Conservation (phyloP, 306 rosid genomes). For the Vachellia pachyceras region DNA sequence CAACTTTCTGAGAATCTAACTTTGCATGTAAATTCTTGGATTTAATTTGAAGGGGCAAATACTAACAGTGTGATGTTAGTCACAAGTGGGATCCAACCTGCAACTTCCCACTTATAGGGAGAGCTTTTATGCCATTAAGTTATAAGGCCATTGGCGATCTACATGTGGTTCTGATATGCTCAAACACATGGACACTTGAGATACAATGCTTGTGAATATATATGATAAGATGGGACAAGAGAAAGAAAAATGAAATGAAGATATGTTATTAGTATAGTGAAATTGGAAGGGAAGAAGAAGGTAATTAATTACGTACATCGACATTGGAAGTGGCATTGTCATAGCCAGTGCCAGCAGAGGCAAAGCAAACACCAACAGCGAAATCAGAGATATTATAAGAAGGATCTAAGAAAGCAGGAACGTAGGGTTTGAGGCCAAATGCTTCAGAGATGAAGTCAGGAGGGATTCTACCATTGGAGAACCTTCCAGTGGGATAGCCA, state of each 20-base stretch:
- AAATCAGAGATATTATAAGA: conserved; percentile 53
- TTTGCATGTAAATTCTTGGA: background rate
- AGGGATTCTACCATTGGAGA: conserved; percentile 63
- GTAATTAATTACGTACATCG: conserved; percentile 34
- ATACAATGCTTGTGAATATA: background rate
- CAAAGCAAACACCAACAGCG: conserved; percentile 73
- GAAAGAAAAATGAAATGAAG: background rate
- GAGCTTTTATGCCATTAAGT: no score
- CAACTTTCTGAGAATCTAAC: background rate
- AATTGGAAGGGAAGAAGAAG: background rate
- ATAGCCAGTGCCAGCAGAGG: conserved; percentile 72
- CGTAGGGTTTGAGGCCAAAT: conserved; percentile 52
- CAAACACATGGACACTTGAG: background rate
- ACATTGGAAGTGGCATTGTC: conserved; percentile 66
- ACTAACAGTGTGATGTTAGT: no score
- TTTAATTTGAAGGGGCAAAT: no score
- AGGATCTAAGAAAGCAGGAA: conserved; percentile 73
- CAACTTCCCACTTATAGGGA: no score
- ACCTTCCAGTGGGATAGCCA: conserved; percentile 58
- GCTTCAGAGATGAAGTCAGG: conserved; percentile 66
- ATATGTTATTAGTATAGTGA: no score
- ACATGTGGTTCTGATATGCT: background rate
- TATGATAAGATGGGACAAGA: background rate
- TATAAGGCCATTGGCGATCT: background rate
- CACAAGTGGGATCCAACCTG: no score